Evolutionary conservation across 2,329 filamentous ascomycete genomes (phyloP).

Genomic region (Ophiostoma sp.): DNA sequence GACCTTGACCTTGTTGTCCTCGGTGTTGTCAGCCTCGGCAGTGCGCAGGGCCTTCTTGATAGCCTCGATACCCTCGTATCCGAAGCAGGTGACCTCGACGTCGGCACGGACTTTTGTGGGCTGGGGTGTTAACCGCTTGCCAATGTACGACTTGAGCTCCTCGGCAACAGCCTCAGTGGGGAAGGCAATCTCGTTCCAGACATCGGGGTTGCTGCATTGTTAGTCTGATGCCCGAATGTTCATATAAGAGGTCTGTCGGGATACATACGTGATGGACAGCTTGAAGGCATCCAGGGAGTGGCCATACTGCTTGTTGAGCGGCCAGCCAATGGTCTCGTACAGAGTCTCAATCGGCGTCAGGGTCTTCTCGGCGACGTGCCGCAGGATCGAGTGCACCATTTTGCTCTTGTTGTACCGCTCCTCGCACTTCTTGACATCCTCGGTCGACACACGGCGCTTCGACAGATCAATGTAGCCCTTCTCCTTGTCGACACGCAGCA

Average conservation of each 20-base stretch:
- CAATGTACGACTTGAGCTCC: constrained; percentile 90
- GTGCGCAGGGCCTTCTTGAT: constrained; percentile 89
- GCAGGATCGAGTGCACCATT: constrained; percentile 98
- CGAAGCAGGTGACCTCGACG: constrained; percentile 91
- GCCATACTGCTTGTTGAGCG: constrained; percentile 94
- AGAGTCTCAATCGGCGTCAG: constrained; percentile 88
- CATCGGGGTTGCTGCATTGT: constrained; percentile 70
- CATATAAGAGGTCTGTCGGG: not conserved
- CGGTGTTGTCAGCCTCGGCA: constrained; percentile 87
- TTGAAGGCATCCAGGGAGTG: constrained; percentile 98
- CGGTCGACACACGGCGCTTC: constrained; percentile 93
- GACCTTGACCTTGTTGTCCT: constrained; percentile 93
- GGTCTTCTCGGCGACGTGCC: constrained; percentile 96
- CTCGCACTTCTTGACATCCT: constrained; percentile 97
- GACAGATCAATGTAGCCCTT: constrained; percentile 98
- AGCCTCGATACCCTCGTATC: constrained; percentile 96
- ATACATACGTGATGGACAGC: constrained; percentile 84
- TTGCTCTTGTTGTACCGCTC: constrained; percentile 99
- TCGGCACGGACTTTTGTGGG: constrained; percentile 99
- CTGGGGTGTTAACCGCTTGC: constrained; percentile 93
- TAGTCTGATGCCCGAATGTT: not conserved
- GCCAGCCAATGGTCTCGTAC: constrained; percentile 94
- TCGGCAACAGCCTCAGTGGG: constrained; percentile 77
- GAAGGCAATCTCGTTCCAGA: constrained; percentile 92
- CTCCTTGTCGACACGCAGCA: constrained; percentile 98